Percentiles rank a stretch among this genome's conserved stretches.
Evolutionary conservation across 1,139 yeast species (phyloP).

Genomic region (Barnettozyma hawaiiensis): DNA sequence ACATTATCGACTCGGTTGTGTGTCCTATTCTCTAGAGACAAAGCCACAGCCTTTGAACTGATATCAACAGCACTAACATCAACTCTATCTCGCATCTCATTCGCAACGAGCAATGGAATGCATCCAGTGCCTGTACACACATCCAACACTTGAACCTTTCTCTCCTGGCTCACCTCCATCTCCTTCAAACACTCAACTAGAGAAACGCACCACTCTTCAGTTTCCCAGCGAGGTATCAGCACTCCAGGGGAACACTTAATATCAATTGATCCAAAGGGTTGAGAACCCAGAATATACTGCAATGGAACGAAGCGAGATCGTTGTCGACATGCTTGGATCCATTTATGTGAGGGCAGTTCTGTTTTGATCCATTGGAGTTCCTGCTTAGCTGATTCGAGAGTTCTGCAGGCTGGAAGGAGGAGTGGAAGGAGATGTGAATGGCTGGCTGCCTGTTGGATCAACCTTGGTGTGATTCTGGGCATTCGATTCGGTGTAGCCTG

Average conservation of each 20-base stretch:
- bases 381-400: conserved; percentile 30
- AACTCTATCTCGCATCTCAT: conserved; percentile 32
- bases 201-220: conserved; percentile 79
- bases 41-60: conserved; percentile 44
- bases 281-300: conserved; percentile 78
- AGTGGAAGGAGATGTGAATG: conserved; percentile 11
- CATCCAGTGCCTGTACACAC: conserved; percentile 93
- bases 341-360: conserved; percentile 31
- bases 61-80: conserved; percentile 49
- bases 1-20: conserved; percentile 11
- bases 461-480: conserved; percentile 8
- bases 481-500: neutral
- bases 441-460: conserved; percentile 11
- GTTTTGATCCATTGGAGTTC: conserved; percentile 49
- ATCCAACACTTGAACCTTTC: conserved; percentile 39
- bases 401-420: conserved; percentile 31
- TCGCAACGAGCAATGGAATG: conserved; percentile 50
- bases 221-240: conserved; percentile 90
- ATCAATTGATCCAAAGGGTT: conserved; percentile 75
- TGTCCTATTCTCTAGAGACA: conserved; percentile 44
- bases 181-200: conserved; percentile 32
- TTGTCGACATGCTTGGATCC: conserved; percentile 31
- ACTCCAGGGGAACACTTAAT: conserved; percentile 60
- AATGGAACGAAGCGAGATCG: conserved; percentile 55
- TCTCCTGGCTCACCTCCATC: conserved; percentile 2